phyloP scores from a whole-genome alignment of 352 stramenopile species.

The Pythium pyrilobum region DNA sequence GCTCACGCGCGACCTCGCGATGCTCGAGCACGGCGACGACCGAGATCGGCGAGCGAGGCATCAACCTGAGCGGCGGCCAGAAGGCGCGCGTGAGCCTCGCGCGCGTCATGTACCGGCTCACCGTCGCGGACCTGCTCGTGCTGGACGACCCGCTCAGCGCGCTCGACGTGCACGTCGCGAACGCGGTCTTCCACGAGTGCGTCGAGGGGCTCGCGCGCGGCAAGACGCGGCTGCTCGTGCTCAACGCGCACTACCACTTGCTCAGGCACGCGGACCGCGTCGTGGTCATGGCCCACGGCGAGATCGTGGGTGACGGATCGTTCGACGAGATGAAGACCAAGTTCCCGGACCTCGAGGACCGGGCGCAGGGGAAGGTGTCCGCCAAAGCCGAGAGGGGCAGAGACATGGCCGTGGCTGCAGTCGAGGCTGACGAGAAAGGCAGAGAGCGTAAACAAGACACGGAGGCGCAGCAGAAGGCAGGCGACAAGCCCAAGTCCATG shows the following conservation, averaged over 20 bases:
- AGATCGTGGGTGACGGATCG: slow-evolving; percentile 74
- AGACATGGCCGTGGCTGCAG: too few species aligned
- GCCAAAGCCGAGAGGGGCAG: slow-evolving; percentile 6
- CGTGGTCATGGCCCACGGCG: slow-evolving; percentile 64
- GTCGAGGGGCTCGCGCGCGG: slow-evolving; percentile 51
- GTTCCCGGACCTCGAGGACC: slow-evolving; percentile 23
- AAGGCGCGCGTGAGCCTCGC: slow-evolving; percentile 81
- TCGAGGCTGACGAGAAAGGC: too few species aligned
- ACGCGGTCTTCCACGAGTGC: slow-evolving; percentile 90
- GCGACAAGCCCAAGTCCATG: slow-evolving; percentile 5
- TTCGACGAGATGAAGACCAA: slow-evolving; percentile 51
- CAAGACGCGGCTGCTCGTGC: slow-evolving; percentile 87
- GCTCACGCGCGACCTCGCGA: slow-evolving; percentile 77
- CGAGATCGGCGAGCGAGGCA: slow-evolving; percentile 94
- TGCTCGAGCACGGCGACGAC: slow-evolving; percentile 88
- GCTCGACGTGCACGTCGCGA: slow-evolving; percentile 93
- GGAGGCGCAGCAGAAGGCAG: slow-evolving; percentile 47
- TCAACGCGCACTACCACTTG: slow-evolving; percentile 92
- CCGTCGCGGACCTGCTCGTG: slow-evolving; percentile 85
- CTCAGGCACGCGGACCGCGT: slow-evolving; percentile 48
- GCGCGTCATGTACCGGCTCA: slow-evolving; percentile 85
- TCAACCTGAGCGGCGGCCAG: slow-evolving; percentile 93
- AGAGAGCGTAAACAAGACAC: too few species aligned
- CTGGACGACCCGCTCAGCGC: slow-evolving; percentile 94
- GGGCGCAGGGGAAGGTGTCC: slow-evolving; percentile 1